Evolutionary conservation across 2,329 filamentous ascomycete genomes (phyloP), one percentile per base, ranked within the genome.

Genomic region (Neospermospora avenae): DNA sequence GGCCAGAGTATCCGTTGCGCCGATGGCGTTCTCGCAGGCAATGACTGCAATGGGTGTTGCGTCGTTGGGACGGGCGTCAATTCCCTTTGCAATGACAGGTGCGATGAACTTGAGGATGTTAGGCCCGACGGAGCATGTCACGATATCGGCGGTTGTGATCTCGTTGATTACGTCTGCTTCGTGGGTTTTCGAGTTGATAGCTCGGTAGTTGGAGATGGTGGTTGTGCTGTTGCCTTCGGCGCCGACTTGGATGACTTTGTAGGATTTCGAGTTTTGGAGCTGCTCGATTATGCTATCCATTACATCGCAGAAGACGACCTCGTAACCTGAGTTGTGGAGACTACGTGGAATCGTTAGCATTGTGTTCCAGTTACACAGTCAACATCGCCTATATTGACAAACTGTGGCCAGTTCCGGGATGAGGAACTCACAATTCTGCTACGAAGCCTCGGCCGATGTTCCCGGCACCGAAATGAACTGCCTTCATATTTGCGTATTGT

Each of bases 21-120:
- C 91, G 73, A 98, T 97, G 74, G 91, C 91, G 77, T 99, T 99
- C 81, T 99, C 95, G 77, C 95, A 99, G 60, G 95, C 95, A 77
- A 99, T 96, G 73, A 99, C 90, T 22, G 93, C 87, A 44, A 98
- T 77, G 7, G 93, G 93, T 64, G 83, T 83, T 57, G 75, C 73
- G 45, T 81, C 78, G 14, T 76, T 72, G n/a, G 85, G 82, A 65
- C 95, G 89, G 67, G 83, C 82, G 73, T 93, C 88, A 65, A 99
- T 91, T 68, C 91, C 95, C 82, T 96, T 95, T 73, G 93, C 93
- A 69, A 99, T 96, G 70, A 93, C 89, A 24, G 93, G 90, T 49
- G 95, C 95, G 73, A 99, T 95, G 77, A 96, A 97, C 78, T 91
- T 93, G 73, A 99, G 88, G 72, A 99, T 89, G 76, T 93, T 96